Conservation (phyloP, 1,284 basidiomycete species). For the Phaffia rhodozyma region DNA sequence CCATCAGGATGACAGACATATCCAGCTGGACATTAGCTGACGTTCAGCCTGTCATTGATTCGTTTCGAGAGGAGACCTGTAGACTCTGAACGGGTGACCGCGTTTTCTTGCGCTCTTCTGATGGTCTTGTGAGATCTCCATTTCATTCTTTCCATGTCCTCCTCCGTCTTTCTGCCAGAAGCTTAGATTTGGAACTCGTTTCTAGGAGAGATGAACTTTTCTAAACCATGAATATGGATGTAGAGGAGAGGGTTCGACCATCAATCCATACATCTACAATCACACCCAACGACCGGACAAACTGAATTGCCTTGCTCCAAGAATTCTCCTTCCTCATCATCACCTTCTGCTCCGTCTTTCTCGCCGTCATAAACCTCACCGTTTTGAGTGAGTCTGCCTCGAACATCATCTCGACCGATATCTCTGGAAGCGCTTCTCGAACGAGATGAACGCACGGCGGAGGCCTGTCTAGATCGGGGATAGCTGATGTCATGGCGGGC, state of each 20-base stretch:
- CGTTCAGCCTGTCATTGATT: no score
- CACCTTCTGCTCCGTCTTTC: not conserved
- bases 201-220: no score
- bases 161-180: no score
- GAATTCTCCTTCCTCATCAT: conserved; percentile 1
- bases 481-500: not conserved
- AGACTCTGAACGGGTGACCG: no score
- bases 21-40: no score
- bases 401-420: not conserved
- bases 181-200: no score
- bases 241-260: not conserved
- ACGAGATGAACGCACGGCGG: not conserved
- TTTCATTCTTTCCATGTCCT: no score
- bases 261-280: conserved; percentile 13
- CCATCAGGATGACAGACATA: no score
- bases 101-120: no score
- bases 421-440: not conserved
- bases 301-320: not conserved
- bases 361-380: not conserved
- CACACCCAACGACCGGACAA: conserved; percentile 13
- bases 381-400: not conserved
- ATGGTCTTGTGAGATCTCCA: no score
- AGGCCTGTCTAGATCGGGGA: not conserved
- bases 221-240: no score
- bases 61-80: no score